A percentile compares a stretch with the other conserved stretches of the same genome.
Evolutionary conservation across 345 rosid species (phyloP).

Genomic region (Chamaenerion angustifolium): DNA sequence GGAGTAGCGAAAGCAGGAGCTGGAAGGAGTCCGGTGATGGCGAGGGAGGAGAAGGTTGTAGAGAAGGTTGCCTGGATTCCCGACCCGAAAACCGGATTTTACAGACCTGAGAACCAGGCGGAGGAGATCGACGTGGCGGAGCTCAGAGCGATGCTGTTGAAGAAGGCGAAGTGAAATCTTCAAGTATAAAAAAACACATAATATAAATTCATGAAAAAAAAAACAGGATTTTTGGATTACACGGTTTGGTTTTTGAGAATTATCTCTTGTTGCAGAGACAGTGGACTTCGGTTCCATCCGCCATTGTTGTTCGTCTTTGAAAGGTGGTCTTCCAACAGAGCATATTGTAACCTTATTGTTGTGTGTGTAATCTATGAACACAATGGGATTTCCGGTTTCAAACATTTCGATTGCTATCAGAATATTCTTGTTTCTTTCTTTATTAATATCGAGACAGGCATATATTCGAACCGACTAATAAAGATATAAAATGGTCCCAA

Average conservation of each 20-base stretch:
- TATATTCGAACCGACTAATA: no score
- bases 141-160: conserved; percentile 48
- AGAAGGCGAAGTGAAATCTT: conserved; percentile 36
- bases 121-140: conserved; percentile 59
- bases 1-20: conserved; percentile 12
- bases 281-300: no score
- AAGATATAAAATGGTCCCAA: no score
- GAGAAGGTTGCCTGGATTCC: conserved; percentile 65
- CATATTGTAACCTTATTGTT: no score
- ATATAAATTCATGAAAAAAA: neutral
- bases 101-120: conserved; percentile 58
- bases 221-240: neutral
- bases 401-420: no score
- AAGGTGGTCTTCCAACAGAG: no score
- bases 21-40: conserved; percentile 14
- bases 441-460: no score
- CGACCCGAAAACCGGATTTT: conserved; percentile 73
- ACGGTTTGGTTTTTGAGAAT: neutral
- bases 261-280: no score
- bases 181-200: neutral
- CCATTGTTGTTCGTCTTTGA: no score
- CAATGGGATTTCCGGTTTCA: no score
- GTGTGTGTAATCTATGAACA: no score
- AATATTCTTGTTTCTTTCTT: no score
- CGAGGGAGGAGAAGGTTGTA: conserved; percentile 30